Evolutionary conservation across 257 asterid species (phyloP), one percentile per base, ranked within the genome.

Genomic region (Penstemon newberryi): DNA sequence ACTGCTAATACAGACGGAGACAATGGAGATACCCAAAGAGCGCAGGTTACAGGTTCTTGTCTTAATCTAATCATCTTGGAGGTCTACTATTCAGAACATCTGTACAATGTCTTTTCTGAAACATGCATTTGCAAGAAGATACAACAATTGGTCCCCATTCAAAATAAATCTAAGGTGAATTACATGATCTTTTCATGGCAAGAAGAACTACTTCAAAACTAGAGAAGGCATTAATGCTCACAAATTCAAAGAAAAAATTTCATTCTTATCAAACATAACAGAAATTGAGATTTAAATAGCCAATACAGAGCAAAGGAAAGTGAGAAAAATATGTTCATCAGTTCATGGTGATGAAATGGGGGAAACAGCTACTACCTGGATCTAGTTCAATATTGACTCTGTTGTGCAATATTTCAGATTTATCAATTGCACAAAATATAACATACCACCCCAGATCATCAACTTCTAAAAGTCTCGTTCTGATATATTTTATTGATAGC

Each of bases 201-300:
- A 45, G 51, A 5, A 15, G 13, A 8, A 53, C 37, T 36, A 42
- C 39, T 8, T 9, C 60, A 15, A 8, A 47, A 67, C 43, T 54
- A 70, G 5, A 50, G 45, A 10, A 4, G 33, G 63, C 56, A 38
- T n/a, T 8, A 56, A 56, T 5, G 46, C 63, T n/a, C 19, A 36
- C 43, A 9, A 53, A 41, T n/a, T 40, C 25, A 54, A 42, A 18
- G n/a, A 42, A 6, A 9, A 11, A 10, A 12, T 10, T 18, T 7
- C 0, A 11, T 25, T 18, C 46, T 4, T n/a, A 43, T 38, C 51
- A 10, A 3, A 55, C 44, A 37, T 18, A 40, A 59, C 46, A 61
- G 37, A 43, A 71, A 25, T 42, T n/a, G 64, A 42, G 13, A 45
- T 40, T 42, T 55, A 73, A 67, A 46, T 60, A 60, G 19, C 52